Evolutionary conservation across 108 stramenopile species (phyloP).

Genomic region (Aurantiochytrium sp.): DNA sequence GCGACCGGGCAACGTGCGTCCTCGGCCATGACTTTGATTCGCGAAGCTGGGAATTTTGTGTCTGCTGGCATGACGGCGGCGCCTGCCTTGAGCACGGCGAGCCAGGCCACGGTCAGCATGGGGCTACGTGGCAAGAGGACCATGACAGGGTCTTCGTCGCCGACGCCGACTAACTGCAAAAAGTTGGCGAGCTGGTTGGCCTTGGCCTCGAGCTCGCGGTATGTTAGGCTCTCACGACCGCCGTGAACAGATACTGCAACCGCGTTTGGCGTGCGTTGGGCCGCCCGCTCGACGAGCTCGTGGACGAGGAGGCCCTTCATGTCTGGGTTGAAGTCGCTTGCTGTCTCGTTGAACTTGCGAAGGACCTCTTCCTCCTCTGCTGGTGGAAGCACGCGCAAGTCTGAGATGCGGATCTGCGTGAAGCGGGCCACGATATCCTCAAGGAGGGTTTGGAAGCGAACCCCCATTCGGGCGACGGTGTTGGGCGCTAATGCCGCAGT

Average conservation of each 20-base stretch:
- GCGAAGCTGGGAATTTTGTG: background rate
- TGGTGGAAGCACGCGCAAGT: background rate
- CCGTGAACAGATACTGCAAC: background rate
- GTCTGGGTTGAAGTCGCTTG: background rate
- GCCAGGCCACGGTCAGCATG: slow-evolving; percentile 18
- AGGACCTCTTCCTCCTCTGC: background rate
- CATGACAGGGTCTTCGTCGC: background rate
- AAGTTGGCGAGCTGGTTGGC: slow-evolving; percentile 18
- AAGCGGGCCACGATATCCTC: background rate
- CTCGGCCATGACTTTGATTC: background rate
- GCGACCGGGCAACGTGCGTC: background rate
- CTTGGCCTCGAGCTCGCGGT: background rate
- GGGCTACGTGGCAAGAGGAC: background rate
- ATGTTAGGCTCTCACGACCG: slow-evolving; percentile 4
- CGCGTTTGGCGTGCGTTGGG: background rate
- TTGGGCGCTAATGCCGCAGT: background rate
- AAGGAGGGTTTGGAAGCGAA: background rate
- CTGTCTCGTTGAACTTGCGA: background rate
- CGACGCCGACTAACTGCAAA: background rate
- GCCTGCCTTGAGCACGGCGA: background rate
- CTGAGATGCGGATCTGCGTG: background rate
- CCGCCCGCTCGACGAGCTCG: background rate
- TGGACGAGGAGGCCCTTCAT: background rate
- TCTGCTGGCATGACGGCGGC: background rate
- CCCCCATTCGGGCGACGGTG: background rate